phyloP scores from a whole-genome alignment of 148 eudicot genomes.

The Oxyria digyna region DNA sequence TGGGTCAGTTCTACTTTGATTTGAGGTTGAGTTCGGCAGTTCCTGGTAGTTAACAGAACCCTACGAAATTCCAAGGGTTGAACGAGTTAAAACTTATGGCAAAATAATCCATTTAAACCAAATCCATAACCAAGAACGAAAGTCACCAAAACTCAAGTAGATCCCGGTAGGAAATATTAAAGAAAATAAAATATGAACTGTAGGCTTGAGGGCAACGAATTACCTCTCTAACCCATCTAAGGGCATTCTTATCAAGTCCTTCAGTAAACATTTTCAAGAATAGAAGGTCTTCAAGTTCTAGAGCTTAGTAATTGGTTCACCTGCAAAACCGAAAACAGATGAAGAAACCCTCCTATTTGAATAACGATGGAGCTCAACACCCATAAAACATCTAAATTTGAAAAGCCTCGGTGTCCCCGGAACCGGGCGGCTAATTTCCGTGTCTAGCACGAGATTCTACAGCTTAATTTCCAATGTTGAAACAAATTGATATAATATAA shows the following conservation, averaged over 20 bases:
- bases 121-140: background rate
- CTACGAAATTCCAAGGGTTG: conserved; percentile 20
- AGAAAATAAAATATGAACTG: no score
- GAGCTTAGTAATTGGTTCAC: conserved; percentile 11
- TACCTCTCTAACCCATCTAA: conserved; percentile 63
- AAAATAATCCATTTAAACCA: background rate
- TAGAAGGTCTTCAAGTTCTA: background rate
- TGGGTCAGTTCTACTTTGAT: conserved; percentile 34
- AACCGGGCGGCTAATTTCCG: no score
- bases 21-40: conserved; percentile 30
- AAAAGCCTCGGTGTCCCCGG: no score
- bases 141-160: background rate
- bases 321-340: conserved; percentile 11
- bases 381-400: no score
- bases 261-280: conserved; percentile 43
- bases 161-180: background rate
- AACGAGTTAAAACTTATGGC: background rate
- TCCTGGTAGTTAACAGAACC: no score
- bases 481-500: no score
- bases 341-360: conserved; percentile 2
- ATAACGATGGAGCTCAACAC: background rate
- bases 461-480: no score
- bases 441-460: no score
- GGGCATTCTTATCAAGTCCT: conserved; percentile 62
- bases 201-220: no score